Evolutionary conservation across 2,329 filamentous ascomycete species (phyloP).

Genomic region (Ambrosiella cleistominuta): DNA sequence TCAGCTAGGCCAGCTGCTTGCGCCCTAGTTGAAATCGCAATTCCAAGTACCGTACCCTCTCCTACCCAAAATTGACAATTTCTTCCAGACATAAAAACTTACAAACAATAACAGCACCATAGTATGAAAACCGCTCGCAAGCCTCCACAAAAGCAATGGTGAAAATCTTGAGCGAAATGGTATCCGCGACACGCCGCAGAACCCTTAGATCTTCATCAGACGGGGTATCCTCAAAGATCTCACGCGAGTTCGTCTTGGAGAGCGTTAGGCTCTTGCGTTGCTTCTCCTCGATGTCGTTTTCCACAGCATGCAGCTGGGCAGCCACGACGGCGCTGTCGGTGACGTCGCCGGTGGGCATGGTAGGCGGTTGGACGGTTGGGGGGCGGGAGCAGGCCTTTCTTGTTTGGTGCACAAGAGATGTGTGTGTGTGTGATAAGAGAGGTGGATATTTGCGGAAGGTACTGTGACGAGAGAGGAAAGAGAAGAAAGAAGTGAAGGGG

Average conservation of each 20-base stretch:
- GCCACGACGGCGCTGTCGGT: constrained; percentile 22
- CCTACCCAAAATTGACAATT: too few relatives aligned
- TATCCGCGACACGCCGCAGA: constrained; percentile 36
- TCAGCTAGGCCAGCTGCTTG: too few relatives aligned
- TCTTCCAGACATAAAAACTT: constrained; percentile 22
- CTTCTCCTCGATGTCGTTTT: constrained; percentile 16
- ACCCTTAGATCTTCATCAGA: constrained; percentile 34
- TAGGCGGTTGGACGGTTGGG: constrained; percentile 1
- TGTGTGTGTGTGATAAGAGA: not conserved
- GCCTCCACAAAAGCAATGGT: constrained; percentile 51
- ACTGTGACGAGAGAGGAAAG: not conserved
- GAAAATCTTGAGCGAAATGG: constrained; percentile 41
- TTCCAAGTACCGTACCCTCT: too few relatives aligned
- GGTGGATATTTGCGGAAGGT: not conserved
- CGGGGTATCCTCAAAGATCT: constrained; percentile 19
- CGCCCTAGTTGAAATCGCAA: too few relatives aligned
- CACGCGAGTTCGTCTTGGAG: constrained; percentile 15
- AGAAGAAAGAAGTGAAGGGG: not conserved
- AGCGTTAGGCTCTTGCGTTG: constrained; percentile 18
- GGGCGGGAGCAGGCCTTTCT: not conserved
- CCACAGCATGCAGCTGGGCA: constrained; percentile 17
- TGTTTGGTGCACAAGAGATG: too few relatives aligned
- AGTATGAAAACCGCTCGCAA: constrained; percentile 58
- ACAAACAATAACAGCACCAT: constrained; percentile 48
- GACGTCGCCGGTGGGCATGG: constrained; percentile 19